Evolutionary conservation across 345 rosid genomes (phyloP), one percentile per base, ranked within the genome.

Genomic region (Arabis alpina): DNA sequence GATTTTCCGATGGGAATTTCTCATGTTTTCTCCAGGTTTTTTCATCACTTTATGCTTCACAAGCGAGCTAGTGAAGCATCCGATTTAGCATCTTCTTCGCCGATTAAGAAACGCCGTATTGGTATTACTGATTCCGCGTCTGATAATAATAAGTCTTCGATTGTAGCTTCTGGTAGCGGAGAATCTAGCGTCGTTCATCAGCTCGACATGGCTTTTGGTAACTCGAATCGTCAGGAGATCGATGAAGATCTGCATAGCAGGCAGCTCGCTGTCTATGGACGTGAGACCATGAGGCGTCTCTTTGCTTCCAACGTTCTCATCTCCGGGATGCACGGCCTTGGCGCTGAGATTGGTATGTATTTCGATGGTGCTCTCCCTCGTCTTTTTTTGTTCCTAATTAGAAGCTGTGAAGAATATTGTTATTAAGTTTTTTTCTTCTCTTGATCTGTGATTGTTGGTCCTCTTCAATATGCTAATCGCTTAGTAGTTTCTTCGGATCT

Each of bases 231-330:
- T 49, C 68, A 77, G n/a, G 97, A 88, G 54, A 95, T 95, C 66
- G 98, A 95, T 70, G 99, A 92, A 75, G 99, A 95, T 85, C 89
- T 95, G 39, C 98, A 95, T 80, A 95, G 99, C 75, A 76, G 99
- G 41, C 99, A 95, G 91, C 99, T 95, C 14, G 99, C 99, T 0
- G 99, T 94, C 28, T 94, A 94, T 36, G 99, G 99, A 32, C 96
- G 99, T 2, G 99, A 95, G 81, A 92, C 99, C 3, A 95, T 95
- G 98, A 84, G 89, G 30, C 86, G 96, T 49, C 96, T 95, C 72
- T 95, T 95, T 52, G 99, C 96, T 3, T 95, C 99, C 0, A 85
- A 84, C 51, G 82, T 95, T 42, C 96, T 95, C 39, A 77, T 95
- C 58, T 92, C 99, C 0, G 99, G 99, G 82, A 77, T 92, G 81